Conservation (phyloP, 228 moss, liverwort and hornwort species). For the Sphagnum fallax region DNA sequence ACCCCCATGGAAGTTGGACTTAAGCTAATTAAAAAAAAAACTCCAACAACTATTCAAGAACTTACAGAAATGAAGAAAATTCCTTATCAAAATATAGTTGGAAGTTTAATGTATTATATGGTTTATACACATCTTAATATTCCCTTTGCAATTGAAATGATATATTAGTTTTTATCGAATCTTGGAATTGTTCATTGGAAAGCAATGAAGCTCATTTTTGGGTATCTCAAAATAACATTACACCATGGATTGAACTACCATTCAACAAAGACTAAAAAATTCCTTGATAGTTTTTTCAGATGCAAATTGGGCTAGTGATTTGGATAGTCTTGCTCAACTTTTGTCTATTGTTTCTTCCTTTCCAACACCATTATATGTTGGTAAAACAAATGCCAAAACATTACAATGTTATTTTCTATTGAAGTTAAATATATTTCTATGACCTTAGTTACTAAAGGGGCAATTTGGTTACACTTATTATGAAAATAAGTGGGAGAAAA, state of each 20-base stretch:
- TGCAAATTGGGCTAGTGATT: not conserved
- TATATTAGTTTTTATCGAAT: not conserved
- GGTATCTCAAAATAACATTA: not conserved
- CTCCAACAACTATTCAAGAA: not conserved
- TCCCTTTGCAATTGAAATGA: not conserved
- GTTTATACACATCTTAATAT: not conserved
- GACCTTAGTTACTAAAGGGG: too few species aligned
- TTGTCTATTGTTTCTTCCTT: not conserved
- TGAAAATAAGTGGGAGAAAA: too few species aligned
- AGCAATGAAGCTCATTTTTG: not conserved
- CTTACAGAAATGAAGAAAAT: not conserved
- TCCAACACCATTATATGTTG: not conserved
- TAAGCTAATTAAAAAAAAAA: not conserved
- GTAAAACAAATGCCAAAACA: not conserved
- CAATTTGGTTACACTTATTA: too few species aligned
- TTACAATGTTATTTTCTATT: not conserved
- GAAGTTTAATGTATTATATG: not conserved
- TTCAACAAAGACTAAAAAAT: not conserved
- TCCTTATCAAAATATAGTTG: not conserved
- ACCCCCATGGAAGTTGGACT: not conserved
- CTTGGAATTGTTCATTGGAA: not conserved
- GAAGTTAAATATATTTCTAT: too few species aligned
- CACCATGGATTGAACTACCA: not conserved
- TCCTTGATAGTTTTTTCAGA: not conserved
- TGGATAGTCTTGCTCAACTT: not conserved